A percentile compares a stretch with the other conserved stretches of the same genome.
Conservation (phyloP, 1,284 basidiomycete species). For the Exobasidium cylindrosporum region DNA sequence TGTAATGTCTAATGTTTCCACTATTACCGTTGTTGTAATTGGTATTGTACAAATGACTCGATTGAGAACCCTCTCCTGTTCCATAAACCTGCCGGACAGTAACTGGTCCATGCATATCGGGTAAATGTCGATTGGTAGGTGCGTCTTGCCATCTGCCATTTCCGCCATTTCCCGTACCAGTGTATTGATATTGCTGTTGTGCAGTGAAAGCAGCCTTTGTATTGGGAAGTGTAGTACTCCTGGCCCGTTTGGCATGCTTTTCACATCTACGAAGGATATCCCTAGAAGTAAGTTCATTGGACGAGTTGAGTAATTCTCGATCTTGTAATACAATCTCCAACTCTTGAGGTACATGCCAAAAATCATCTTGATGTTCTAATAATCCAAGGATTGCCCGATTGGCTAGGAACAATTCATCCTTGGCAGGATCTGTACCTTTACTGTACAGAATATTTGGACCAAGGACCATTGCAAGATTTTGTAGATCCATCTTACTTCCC, state of each 20-base stretch:
- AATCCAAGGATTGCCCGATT: constrained; percentile 65
- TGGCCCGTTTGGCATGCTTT: constrained; percentile 36
- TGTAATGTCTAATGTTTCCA: too few relatives aligned
- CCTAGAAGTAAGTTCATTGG: constrained; percentile 40
- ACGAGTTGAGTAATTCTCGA: constrained; percentile 44
- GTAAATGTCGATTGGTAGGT: constrained; percentile 27
- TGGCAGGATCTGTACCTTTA: constrained; percentile 77
- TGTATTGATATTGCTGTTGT: constrained; percentile 10
- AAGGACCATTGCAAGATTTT: constrained; percentile 95
- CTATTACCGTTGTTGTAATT: not conserved
- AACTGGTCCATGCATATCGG: constrained; percentile 35
- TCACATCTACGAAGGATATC: constrained; percentile 52
- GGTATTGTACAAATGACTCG: not conserved
- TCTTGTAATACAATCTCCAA: constrained; percentile 47
- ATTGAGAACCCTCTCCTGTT: not conserved
- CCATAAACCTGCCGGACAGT: constrained; percentile 33
- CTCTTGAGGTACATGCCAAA: constrained; percentile 57
- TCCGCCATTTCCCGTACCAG: constrained; percentile 16
- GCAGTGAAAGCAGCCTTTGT: not conserved
- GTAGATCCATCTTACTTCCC: constrained; percentile 96
- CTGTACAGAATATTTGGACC: constrained; percentile 90
- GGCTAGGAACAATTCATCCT: constrained; percentile 89
- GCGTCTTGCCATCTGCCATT: not conserved
- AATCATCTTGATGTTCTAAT: constrained; percentile 90
- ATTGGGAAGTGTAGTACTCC: not conserved